These are phyloP conservation scores for Bryoerythrophyllum caledonicum DNA, from an alignment of 225 moss, liverwort and hornwort species.

Conservation along the genomic window DNA sequence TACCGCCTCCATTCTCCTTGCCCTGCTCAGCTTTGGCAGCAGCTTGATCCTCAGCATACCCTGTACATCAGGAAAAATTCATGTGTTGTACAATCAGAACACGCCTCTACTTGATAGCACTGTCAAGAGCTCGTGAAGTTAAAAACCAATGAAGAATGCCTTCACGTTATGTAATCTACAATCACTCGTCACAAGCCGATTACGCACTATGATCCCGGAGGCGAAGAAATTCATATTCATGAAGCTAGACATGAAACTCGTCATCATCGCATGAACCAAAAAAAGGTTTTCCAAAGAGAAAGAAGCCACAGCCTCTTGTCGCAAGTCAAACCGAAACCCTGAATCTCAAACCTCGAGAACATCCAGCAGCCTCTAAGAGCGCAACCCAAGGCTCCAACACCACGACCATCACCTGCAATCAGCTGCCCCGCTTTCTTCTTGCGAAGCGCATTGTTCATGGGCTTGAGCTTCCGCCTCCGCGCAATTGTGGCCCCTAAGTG, in stretches of 20 bases:
- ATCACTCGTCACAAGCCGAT: not conserved
- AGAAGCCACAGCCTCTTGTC: not conserved
- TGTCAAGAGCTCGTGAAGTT: not conserved
- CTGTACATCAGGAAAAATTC: conserved; percentile 19
- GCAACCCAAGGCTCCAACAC: not conserved
- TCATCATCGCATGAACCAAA: not conserved
- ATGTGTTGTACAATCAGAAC: not conserved
- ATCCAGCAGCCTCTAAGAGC: not conserved
- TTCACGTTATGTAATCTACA: not conserved
- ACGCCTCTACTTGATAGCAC: not conserved
- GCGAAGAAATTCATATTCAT: not conserved
- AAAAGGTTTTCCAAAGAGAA: too few species aligned
- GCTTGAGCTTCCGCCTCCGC: conserved; percentile 82
- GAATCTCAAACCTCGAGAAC: not conserved
- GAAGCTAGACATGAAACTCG: not conserved
- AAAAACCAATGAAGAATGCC: not conserved
- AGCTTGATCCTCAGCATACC: conserved; percentile 55
- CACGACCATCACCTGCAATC: conserved; percentile 29
- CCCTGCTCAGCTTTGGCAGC: conserved; percentile 25
- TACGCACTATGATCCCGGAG: not conserved
- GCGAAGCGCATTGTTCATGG: conserved; percentile 83
- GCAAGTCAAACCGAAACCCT: not conserved
- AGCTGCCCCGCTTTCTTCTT: conserved; percentile 65
- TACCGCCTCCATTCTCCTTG: conserved; percentile 33
- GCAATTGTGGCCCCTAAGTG: conserved; percentile 82